phyloP scores from a whole-genome alignment of 352 stramenopile genomes.

The Globisporangium cylindrosporum region DNA sequence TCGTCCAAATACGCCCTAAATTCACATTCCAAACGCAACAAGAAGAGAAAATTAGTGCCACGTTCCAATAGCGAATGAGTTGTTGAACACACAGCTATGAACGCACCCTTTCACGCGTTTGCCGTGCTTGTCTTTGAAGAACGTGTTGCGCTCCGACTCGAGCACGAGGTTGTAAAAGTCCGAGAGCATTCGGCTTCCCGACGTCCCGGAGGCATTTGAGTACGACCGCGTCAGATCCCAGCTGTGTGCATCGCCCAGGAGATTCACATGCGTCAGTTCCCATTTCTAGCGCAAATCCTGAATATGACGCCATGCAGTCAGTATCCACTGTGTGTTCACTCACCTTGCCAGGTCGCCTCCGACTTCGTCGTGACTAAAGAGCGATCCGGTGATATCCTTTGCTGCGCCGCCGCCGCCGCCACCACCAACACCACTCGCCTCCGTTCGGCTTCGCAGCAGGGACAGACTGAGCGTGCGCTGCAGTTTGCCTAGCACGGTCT shows the following conservation, averaged over 20 bases:
- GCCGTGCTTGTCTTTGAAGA: slow-evolving; percentile 53
- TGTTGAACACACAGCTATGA: background rate
- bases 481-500: slow-evolving; percentile 50
- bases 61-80: background rate
- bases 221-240: slow-evolving; percentile 41
- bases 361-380: slow-evolving; percentile 11
- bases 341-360: slow-evolving; percentile 11
- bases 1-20: slow-evolving; percentile 39
- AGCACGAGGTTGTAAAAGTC: slow-evolving; percentile 81
- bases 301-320: background rate
- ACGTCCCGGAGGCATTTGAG: slow-evolving; percentile 50
- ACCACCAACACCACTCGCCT: slow-evolving; percentile 5
- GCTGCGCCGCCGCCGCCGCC: background rate
- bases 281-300: background rate
- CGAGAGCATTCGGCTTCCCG: slow-evolving; percentile 71
- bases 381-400: background rate
- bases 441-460: slow-evolving; percentile 18
- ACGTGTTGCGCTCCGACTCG: slow-evolving; percentile 66
- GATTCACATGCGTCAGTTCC: background rate
- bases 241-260: slow-evolving; percentile 15
- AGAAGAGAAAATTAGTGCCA: background rate
- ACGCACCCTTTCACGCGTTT: slow-evolving; percentile 46
- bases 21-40: background rate
- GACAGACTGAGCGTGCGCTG: slow-evolving; percentile 50
- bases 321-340: background rate